Evolutionary conservation across 78 protist genomes (phyloP).

Genomic region (Guillardia theta): DNA sequence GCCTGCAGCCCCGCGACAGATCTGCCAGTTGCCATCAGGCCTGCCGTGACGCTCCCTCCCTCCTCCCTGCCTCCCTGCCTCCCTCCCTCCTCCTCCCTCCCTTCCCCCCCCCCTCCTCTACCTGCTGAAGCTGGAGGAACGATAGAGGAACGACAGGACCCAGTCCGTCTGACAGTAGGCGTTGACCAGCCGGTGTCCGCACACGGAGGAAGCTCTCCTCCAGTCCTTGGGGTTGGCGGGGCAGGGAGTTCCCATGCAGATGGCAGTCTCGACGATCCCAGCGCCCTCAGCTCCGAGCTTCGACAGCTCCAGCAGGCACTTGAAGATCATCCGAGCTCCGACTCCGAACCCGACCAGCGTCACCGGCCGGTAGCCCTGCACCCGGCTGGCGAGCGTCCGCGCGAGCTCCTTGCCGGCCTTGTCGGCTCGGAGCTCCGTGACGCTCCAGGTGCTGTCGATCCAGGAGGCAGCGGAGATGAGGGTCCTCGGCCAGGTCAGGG

Average conservation of each 20-base stretch:
- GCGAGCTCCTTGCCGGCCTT: neutral
- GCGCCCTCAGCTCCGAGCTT: neutral
- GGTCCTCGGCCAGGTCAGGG: neutral
- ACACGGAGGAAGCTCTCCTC: neutral
- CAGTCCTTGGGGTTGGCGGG: neutral
- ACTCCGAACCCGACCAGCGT: neutral
- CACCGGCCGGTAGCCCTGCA: neutral
- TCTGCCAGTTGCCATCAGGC: too few relatives aligned
- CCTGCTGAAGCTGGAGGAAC: neutral
- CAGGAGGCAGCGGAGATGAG: neutral
- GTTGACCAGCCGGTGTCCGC: conserved; percentile 30
- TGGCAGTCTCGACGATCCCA: neutral
- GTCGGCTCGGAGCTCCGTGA: neutral
- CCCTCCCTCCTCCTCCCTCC: neutral
- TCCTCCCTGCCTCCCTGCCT: neutral
- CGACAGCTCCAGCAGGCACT: neutral
- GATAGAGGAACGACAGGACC: conserved; percentile 30
- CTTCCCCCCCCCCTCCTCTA: neutral
- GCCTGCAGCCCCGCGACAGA: too few relatives aligned
- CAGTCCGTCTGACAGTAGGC: neutral
- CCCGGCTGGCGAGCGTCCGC: neutral
- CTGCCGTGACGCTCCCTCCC: too few relatives aligned
- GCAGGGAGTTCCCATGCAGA: neutral
- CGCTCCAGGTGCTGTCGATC: conserved; percentile 1
- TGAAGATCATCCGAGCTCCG: neutral